Percentiles rank a stretch among this genome's conserved stretches.
phyloP scores from a whole-genome alignment of 2,329 filamentous ascomycete species.

The Aspergillus unguis region DNA sequence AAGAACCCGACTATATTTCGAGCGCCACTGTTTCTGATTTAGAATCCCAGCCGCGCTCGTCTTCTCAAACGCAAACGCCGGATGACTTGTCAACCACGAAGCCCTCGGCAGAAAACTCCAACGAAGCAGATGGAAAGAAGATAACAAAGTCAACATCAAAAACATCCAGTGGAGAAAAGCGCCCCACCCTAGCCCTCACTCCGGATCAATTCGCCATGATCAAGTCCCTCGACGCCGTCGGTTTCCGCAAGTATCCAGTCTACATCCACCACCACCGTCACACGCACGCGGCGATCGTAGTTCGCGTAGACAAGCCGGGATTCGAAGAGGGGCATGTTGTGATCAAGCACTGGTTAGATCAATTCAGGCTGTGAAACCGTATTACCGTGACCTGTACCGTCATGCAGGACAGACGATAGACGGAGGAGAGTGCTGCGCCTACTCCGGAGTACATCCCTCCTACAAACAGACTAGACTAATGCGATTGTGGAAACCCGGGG shows the following conservation, averaged over 20 bases:
- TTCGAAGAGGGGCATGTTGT: slow-evolving; percentile 78
- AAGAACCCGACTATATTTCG: slow-evolving; percentile 68
- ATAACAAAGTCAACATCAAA: not conserved
- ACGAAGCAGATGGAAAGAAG: not conserved
- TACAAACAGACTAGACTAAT: too few relatives aligned
- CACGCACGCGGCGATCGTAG: slow-evolving; percentile 86
- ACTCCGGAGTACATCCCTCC: too few relatives aligned
- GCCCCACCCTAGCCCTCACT: slow-evolving; percentile 73
- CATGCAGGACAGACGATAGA: not conserved
- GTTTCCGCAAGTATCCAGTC: slow-evolving; percentile 57
- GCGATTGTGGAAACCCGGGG: not conserved
- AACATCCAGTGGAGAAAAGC: slow-evolving; percentile 19
- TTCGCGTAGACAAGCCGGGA: slow-evolving; percentile 62
- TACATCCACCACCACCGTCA: slow-evolving; percentile 64
- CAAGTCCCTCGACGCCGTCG: slow-evolving; percentile 64
- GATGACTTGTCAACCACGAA: not conserved
- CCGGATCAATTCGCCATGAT: slow-evolving; percentile 83
- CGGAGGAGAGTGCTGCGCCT: too few relatives aligned
- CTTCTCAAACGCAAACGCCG: not conserved
- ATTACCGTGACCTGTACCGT: not conserved
- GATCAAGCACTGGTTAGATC: slow-evolving; percentile 73
- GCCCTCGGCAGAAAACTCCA: not conserved
- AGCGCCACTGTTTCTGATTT: slow-evolving; percentile 39
- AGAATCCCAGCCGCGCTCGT: slow-evolving; percentile 1
- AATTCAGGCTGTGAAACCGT: slow-evolving; percentile 50